A percentile compares a stretch with the other conserved stretches of the same genome.
Conservation (phyloP, 2,329 filamentous ascomycete genomes). For the Byssochlamys sp. region DNA sequence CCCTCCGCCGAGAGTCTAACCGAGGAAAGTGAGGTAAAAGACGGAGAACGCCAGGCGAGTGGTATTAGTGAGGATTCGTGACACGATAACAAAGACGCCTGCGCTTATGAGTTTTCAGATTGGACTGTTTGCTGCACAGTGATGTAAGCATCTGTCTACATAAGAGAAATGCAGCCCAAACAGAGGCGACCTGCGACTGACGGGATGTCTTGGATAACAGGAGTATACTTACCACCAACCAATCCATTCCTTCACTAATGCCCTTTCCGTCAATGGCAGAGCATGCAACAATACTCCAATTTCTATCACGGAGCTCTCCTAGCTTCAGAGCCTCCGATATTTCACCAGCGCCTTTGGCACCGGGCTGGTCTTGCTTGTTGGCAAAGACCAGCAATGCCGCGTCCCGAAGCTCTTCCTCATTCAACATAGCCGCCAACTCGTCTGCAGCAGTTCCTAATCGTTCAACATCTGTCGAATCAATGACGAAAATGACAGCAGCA, state of each 20-base stretch:
- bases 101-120: slow-evolving; percentile 33
- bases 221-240: slow-evolving; percentile 65
- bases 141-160: slow-evolving; percentile 7
- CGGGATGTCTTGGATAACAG: not conserved
- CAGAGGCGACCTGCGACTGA: not conserved
- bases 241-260: slow-evolving; percentile 97
- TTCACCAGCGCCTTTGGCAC: slow-evolving; percentile 89
- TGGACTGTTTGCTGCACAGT: slow-evolving; percentile 33
- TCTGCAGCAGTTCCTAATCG: slow-evolving; percentile 84
- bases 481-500: slow-evolving; percentile 94
- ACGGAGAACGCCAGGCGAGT: not conserved
- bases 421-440: slow-evolving; percentile 87
- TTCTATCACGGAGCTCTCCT: slow-evolving; percentile 84
- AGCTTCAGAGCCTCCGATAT: slow-evolving; percentile 88
- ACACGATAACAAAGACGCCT: slow-evolving; percentile 14
- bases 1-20: not conserved
- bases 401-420: slow-evolving; percentile 91
- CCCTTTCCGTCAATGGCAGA: slow-evolving; percentile 91
- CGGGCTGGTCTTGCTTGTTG: slow-evolving; percentile 97
- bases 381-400: slow-evolving; percentile 89
- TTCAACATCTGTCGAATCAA: slow-evolving; percentile 96
- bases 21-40: not conserved
- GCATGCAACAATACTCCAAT: slow-evolving; percentile 98
- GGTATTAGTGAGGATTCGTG: slow-evolving; percentile 5
- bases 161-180: not conserved